Evolutionary conservation across 2,329 filamentous ascomycete species (phyloP).

Genomic region (Colletotrichum siamense): DNA sequence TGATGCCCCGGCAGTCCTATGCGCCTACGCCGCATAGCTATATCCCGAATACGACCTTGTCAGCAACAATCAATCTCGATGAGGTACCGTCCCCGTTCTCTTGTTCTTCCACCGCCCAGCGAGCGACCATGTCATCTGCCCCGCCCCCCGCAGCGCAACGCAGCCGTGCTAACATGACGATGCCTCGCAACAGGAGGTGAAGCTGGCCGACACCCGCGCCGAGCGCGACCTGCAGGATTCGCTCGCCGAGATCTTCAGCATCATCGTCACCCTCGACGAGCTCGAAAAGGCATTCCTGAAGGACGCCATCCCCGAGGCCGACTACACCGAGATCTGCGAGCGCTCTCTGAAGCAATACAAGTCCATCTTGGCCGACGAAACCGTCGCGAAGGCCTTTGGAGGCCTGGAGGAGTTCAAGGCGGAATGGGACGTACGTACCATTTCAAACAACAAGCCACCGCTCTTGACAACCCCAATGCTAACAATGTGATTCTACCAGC

Average conservation of each 20-base stretch:
- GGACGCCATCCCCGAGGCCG: slow-evolving; percentile 87
- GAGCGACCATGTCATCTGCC: slow-evolving; percentile 4
- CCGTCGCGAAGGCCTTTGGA: slow-evolving; percentile 85
- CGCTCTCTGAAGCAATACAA: slow-evolving; percentile 96
- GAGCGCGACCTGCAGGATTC: slow-evolving; percentile 96
- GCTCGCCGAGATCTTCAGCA: slow-evolving; percentile 95
- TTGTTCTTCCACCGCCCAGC: not conserved
- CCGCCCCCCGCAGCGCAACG: slow-evolving; percentile 41
- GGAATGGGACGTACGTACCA: slow-evolving; percentile 90
- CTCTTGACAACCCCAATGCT: too few relatives aligned
- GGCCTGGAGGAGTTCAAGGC: slow-evolving; percentile 90
- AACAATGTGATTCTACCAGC: slow-evolving; percentile 52
- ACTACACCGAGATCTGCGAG: slow-evolving; percentile 97
- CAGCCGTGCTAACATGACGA: slow-evolving; percentile 10
- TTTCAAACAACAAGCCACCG: too few relatives aligned
- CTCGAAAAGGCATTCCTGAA: slow-evolving; percentile 97
- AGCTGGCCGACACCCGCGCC: slow-evolving; percentile 82
- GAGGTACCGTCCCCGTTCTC: slow-evolving; percentile 65
- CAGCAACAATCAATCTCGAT: slow-evolving; percentile 91
- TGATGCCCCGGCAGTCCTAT: slow-evolving; percentile 73
- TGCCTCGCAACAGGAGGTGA: slow-evolving; percentile 74
- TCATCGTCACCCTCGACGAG: slow-evolving; percentile 93
- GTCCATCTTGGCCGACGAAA: slow-evolving; percentile 88
- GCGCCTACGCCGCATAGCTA: slow-evolving; percentile 92
- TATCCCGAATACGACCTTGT: slow-evolving; percentile 81